Base-by-base conservation (phyloP, 129 eudicot species). In the Saussurea involucrata region DNA sequence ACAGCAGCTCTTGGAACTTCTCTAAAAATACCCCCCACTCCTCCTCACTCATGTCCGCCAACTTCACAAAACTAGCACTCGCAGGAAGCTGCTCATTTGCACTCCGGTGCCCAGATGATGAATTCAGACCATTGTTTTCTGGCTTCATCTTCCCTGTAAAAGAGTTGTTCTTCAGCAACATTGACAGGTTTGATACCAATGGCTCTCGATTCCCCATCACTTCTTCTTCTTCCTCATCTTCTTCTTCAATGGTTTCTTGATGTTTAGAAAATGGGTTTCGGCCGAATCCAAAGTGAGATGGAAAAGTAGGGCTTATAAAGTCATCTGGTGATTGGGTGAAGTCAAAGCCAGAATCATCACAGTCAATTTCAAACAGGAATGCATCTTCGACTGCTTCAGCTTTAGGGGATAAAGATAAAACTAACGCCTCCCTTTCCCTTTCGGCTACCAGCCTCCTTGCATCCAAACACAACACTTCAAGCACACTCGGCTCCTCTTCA, bases 401-500 rank as follows among this genome's bases (percentile, higher is more conserved):
- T 66, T 63, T 84, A 6, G 98, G 92, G 40, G 96, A 81, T 3
- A 78, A 34, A 5, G 96, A 81, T 3, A 78, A 34, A 5, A 70
- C 25, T n/a, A 60, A 66, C 22, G 80, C 78, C 64, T 83, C 90
- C 10, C 15, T 18, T 69, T 70, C 82, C 83, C 68, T 80, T 71
- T 85, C 89, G 10, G 86, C 84, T 15, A 93, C 66, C 75, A 90
- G 85, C 80, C 84, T 87, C 78, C 89, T 85, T 53, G 98, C 95
- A 34, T 90, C 95, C 2, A 93, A 75, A 80, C 98, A 93, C 37
- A 93, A 71, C 83, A 87, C 63, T 85, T 93, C 98, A 0, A 93
- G 92, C 86, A 88, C 97, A 66, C 98, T 93, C 0, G 98, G 98
- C 64, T 88, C 95, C 76, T 92, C 97, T 76, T 93, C 98, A n/a